A percentile compares a stretch with the other conserved stretches of the same genome.
Evolutionary conservation across 805 yeast species (phyloP).

Genomic region (Candida hispaniensis): DNA sequence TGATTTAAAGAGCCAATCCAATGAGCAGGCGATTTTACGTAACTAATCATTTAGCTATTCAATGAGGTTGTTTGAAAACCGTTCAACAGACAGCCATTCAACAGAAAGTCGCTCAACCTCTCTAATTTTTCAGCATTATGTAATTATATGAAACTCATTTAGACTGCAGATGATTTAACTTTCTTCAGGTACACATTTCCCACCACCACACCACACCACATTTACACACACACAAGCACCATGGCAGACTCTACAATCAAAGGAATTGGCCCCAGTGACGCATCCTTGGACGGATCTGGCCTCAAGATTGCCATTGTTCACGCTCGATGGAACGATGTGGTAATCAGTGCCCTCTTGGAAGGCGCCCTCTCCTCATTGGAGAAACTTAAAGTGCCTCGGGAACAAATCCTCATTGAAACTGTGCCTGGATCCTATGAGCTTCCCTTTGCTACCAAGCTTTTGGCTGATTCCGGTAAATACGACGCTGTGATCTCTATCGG

Average conservation of each 20-base stretch:
- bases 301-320: conserved; percentile 79
- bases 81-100: too few species aligned
- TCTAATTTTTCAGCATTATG: too few species aligned
- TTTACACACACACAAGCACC: neutral
- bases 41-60: too few species aligned
- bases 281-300: conserved; percentile 45
- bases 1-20: too few species aligned
- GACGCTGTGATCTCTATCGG: conserved; percentile 94
- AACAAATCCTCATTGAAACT: conserved; percentile 67
- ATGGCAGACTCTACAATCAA: conserved; percentile 37
- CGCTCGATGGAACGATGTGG: conserved; percentile 85
- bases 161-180: too few species aligned
- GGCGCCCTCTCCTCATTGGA: conserved; percentile 59
- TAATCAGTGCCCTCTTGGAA: conserved; percentile 66
- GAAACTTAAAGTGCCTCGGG: conserved; percentile 59
- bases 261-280: conserved; percentile 69
- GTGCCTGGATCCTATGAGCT: conserved; percentile 95
- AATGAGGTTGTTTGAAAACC: too few species aligned
- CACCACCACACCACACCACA: neutral
- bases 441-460: conserved; percentile 61
- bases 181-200: too few species aligned
- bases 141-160: too few species aligned
- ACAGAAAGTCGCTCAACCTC: too few species aligned
- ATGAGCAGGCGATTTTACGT: too few species aligned
- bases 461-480: conserved; percentile 18